These are phyloP conservation scores for Amanita brunnescens DNA, from an alignment of 768 basidiomycete species.

Conservation along the genomic window DNA sequence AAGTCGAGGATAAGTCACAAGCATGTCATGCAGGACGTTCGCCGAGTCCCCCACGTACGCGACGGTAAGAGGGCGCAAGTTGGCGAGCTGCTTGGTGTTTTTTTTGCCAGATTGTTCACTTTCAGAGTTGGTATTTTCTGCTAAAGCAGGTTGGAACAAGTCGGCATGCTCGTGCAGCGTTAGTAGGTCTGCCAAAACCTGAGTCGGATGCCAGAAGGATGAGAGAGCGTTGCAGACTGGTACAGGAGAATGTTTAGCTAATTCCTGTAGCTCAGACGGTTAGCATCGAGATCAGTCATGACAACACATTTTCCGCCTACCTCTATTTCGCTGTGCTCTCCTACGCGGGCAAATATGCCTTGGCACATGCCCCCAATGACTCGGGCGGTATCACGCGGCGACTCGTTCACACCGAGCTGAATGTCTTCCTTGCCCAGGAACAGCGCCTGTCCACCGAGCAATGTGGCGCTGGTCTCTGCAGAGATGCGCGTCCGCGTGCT, in stretches of 20 bases:
- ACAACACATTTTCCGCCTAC: conserved; percentile 28
- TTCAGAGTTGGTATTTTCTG: conserved; percentile 1
- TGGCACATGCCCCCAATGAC: conserved; percentile 94
- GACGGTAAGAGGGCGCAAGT: conserved; percentile 73
- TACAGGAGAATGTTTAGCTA: conserved; percentile 83
- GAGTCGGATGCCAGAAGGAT: conserved; percentile 93
- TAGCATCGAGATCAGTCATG: conserved; percentile 2
- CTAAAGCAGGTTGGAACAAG: conserved; percentile 33
- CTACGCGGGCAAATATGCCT: conserved; percentile 95
- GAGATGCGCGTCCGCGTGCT: conserved; percentile 88
- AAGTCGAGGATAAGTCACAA: conserved; percentile 87
- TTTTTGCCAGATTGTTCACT: neutral
- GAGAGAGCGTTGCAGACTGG: conserved; percentile 97
- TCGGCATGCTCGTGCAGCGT: conserved; percentile 75
- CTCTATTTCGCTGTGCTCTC: conserved; percentile 88
- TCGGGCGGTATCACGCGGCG: conserved; percentile 68
- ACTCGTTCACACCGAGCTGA: conserved; percentile 95
- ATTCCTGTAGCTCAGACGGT: conserved; percentile 54
- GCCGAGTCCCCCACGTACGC: conserved; percentile 93
- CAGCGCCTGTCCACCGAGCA: conserved; percentile 83
- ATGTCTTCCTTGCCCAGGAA: conserved; percentile 89
- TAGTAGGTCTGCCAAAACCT: conserved; percentile 87
- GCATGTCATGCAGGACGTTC: conserved; percentile 96
- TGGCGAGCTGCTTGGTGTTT: conserved; percentile 26
- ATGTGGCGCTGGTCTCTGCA: conserved; percentile 69